Conservation (phyloP, 225 moss, liverwort and hornwort genomes). For the Physcomitrellopsis africana region DNA sequence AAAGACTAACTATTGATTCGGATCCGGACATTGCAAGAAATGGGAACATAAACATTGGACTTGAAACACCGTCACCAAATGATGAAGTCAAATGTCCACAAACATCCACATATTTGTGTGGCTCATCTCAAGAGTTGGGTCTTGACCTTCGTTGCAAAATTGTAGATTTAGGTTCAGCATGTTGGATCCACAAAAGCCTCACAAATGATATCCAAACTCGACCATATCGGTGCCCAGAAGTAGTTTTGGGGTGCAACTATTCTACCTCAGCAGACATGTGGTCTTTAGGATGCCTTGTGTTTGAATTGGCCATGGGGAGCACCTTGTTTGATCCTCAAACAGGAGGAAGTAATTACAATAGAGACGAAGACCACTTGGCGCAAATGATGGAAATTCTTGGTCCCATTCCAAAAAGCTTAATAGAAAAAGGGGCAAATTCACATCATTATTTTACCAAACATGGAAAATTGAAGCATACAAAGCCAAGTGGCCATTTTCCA, state of each 20-base stretch:
- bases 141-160: slow-evolving; percentile 75
- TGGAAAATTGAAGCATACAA: slow-evolving; percentile 61
- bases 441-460: slow-evolving; percentile 64
- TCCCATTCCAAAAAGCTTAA: slow-evolving; percentile 63
- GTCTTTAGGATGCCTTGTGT: slow-evolving; percentile 88
- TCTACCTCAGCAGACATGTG: slow-evolving; percentile 75
- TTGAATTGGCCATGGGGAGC: slow-evolving; percentile 82
- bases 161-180: slow-evolving; percentile 83
- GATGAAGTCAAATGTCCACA: background rate
- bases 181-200: slow-evolving; percentile 68
- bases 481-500: slow-evolving; percentile 58
- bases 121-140: slow-evolving; percentile 1
- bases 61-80: background rate
- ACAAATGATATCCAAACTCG: slow-evolving; percentile 77
- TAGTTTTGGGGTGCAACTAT: slow-evolving; percentile 67
- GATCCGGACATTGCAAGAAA: slow-evolving; percentile 44
- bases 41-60: background rate
- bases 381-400: slow-evolving; percentile 81
- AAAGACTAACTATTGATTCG: slow-evolving; percentile 51
- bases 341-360: slow-evolving; percentile 42
- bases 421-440: slow-evolving; percentile 46
- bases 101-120: slow-evolving; percentile 33
- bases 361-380: slow-evolving; percentile 77
- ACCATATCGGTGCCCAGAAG: slow-evolving; percentile 86
- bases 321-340: slow-evolving; percentile 76